Conservation (phyloP, 441 rosid genomes). For the Sinapis alba region DNA sequence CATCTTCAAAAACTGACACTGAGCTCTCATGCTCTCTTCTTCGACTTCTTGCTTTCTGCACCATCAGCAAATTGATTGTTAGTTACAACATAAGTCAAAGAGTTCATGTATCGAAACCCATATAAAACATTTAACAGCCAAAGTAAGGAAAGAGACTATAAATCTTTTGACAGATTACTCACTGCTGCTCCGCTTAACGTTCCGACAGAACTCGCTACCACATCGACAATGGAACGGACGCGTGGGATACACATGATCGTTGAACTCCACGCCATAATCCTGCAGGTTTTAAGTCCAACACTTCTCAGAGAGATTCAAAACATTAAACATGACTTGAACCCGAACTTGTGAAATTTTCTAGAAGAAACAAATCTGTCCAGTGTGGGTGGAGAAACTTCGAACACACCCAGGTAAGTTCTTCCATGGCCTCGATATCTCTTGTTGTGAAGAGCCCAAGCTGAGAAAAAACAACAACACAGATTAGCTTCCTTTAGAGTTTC, state of each 20-base stretch:
- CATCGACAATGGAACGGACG: slow-evolving; percentile 70
- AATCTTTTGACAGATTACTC: slow-evolving; percentile 40
- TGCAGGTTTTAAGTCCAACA: slow-evolving; percentile 37
- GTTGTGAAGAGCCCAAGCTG: slow-evolving; percentile 93
- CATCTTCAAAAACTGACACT: slow-evolving; percentile 12
- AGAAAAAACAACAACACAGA: slow-evolving; percentile 19
- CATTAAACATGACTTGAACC: not conserved
- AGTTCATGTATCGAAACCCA: not conserved
- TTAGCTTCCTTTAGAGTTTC: slow-evolving; percentile 25
- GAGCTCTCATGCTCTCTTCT: slow-evolving; percentile 29
- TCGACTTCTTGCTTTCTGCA: slow-evolving; percentile 31
- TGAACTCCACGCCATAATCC: slow-evolving; percentile 85
- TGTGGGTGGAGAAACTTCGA: slow-evolving; percentile 22
- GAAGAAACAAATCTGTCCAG: not conserved
- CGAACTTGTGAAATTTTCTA: not conserved
- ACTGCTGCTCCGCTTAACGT: slow-evolving; percentile 56
- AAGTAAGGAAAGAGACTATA: not conserved
- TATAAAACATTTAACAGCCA: not conserved
- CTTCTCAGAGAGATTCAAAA: slow-evolving; percentile 12
- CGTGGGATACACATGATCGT: slow-evolving; percentile 59
- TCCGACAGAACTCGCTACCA: slow-evolving; percentile 81
- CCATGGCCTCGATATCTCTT: slow-evolving; percentile 75
- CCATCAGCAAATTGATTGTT: slow-evolving; percentile 6
- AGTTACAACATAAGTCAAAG: not conserved
- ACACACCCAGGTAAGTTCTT: slow-evolving; percentile 98